These are phyloP conservation scores for Phtheirospermum japonicum DNA, from an alignment of 257 asterid species.

Conservation along the genomic window DNA sequence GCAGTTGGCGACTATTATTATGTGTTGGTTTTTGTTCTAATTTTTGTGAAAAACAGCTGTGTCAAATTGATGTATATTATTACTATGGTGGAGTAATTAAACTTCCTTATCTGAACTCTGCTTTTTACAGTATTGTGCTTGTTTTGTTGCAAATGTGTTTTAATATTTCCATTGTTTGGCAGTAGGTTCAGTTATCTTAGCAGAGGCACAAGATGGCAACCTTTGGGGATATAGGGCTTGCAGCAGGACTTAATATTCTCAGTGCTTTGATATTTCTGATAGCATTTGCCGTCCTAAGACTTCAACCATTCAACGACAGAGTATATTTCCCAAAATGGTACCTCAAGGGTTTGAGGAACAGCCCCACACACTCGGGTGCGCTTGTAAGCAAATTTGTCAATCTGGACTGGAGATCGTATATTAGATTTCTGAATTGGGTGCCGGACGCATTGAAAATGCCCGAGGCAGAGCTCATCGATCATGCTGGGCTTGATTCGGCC, in stretches of 20 bases:
- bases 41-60: no score
- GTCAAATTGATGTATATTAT: no score
- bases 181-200: conserved; percentile 31
- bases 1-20: no score
- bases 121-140: conserved; percentile 14
- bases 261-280: conserved; percentile 70
- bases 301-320: conserved; percentile 90
- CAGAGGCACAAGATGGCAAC: conserved; percentile 60
- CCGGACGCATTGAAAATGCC: conserved; percentile 94
- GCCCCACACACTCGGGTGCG: conserved; percentile 68
- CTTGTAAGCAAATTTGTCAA: conserved; percentile 68
- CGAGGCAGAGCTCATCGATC: conserved; percentile 88
- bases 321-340: conserved; percentile 98
- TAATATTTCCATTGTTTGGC: conserved; percentile 24
- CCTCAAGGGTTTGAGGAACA: conserved; percentile 74
- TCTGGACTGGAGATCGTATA: conserved; percentile 72
- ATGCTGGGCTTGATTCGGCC: conserved; percentile 94
- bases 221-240: conserved; percentile 70
- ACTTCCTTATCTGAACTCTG: no score
- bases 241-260: conserved; percentile 76
- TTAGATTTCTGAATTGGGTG: conserved; percentile 84
- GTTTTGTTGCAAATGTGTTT: neutral
- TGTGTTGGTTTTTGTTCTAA: no score
- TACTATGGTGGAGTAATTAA: no score
- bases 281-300: conserved; percentile 85